A percentile compares a stretch with the other conserved stretches of the same genome.
Evolutionary conservation across 1,139 yeast species (phyloP).

Genomic region (Kluyveromyces sp.): DNA sequence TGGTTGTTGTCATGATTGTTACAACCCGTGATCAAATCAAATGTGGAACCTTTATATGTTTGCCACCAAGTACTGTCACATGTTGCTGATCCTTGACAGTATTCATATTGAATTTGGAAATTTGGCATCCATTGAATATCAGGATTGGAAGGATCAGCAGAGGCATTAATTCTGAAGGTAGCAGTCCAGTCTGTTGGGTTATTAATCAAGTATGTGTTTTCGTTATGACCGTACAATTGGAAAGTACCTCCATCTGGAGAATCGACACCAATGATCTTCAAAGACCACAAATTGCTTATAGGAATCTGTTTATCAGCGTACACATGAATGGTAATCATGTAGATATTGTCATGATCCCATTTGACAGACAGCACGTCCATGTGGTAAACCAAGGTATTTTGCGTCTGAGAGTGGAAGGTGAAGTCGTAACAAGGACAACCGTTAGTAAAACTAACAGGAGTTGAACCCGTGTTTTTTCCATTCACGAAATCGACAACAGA

Average conservation of each 20-base stretch:
- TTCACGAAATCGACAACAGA: background rate
- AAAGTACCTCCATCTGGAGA: slow-evolving; percentile 20
- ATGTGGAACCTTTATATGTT: slow-evolving; percentile 14
- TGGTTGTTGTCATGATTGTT: slow-evolving; percentile 21
- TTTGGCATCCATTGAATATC: slow-evolving; percentile 17
- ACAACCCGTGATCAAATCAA: slow-evolving; percentile 27
- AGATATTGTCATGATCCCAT: slow-evolving; percentile 15
- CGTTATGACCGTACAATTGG: slow-evolving; percentile 24
- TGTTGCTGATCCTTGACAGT: slow-evolving; percentile 14
- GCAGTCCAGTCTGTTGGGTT: slow-evolving; percentile 26
- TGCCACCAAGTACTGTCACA: slow-evolving; percentile 12
- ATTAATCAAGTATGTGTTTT: slow-evolving; percentile 13
- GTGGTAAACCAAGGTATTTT: slow-evolving; percentile 18
- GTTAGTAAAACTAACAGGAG: background rate
- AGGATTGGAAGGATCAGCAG: slow-evolving; percentile 6
- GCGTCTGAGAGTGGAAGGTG: slow-evolving; percentile 14
- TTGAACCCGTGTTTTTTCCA: background rate
- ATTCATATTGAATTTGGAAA: slow-evolving; percentile 30
- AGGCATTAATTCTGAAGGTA: slow-evolving; percentile 21
- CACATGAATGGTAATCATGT: slow-evolving; percentile 24
- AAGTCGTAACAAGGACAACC: slow-evolving; percentile 23
- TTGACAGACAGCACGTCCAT: slow-evolving; percentile 18
- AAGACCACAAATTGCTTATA: slow-evolving; percentile 20
- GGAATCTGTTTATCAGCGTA: slow-evolving; percentile 16
- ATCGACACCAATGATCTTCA: slow-evolving; percentile 25